These are phyloP conservation scores for Vitis hybrid DNA, from an alignment of 177 flowering plant species.

Conservation along the genomic window DNA sequence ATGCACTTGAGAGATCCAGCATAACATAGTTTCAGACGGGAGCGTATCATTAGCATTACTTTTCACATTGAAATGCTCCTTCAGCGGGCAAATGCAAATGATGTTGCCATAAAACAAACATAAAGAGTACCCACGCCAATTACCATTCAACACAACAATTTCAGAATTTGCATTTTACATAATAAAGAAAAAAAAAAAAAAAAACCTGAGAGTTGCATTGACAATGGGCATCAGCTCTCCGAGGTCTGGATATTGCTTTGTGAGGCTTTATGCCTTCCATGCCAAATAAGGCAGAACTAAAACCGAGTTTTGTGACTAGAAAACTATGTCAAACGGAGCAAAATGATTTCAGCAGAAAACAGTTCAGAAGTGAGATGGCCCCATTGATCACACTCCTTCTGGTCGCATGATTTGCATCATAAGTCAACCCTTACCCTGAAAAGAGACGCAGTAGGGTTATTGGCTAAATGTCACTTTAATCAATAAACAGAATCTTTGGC, in stretches of 20 bases:
- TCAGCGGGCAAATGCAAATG: neutral
- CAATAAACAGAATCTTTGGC: neutral
- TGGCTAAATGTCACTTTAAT: neutral
- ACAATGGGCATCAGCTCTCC: conserved; percentile 1
- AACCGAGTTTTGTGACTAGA: neutral
- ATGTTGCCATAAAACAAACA: neutral
- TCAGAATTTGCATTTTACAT: conserved; percentile 16
- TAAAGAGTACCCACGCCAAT: conserved; percentile 2
- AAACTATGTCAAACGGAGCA: neutral
- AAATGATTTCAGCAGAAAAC: neutral
- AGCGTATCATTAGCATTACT: neutral
- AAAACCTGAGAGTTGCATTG: neutral
- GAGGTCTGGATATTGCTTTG: neutral
- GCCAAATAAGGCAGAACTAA: neutral
- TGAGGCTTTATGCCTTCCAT: neutral
- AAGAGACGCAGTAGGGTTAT: neutral
- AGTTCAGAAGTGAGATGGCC: neutral
- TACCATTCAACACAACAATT: conserved; percentile 4
- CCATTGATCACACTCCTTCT: neutral
- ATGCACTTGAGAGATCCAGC: neutral
- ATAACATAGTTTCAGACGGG: neutral
- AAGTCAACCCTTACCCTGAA: conserved; percentile 21
- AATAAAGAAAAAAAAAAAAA: neutral
- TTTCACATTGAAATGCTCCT: neutral
- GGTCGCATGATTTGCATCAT: neutral